Evolutionary conservation across 2,329 filamentous ascomycete species (phyloP), one percentile per base, ranked within the genome.

Genomic region (Paecilomyces fulvus): DNA sequence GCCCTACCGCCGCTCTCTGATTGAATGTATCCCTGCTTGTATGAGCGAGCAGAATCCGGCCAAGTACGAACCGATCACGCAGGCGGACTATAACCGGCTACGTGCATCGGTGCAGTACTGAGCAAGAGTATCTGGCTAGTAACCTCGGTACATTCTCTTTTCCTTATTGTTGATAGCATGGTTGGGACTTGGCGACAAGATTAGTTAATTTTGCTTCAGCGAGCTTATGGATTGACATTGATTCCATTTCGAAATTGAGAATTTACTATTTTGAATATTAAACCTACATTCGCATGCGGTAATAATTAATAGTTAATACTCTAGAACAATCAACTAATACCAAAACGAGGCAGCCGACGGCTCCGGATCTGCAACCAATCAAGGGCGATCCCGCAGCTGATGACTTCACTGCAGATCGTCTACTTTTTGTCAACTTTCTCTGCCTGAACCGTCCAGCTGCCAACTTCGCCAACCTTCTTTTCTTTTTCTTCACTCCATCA

Each of bases 21-120:
- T 85, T 53, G 78, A 82, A 61, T 81, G 79, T 60, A 71, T 83
- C 50, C 72, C 76, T 0, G 75, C 75, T 4, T 81, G 78, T 59
- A 71, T 69, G 21, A 72, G 72, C 9, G 70, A 71, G 17, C 67
- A 68, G 1, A 70, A 75, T 53, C 74, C 77, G 1, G 71, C 77
- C 43, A 81, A 78, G 64, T 83, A 83, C 61, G 74, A 76, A 54
- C 78, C 80, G 21, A 80, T 75, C 49, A 75, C 73, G 3, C 67
- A 72, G 56, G 63, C 64, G 12, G 67, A 68, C 10, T 76, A 76
- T 60, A 70, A 69, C 30, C 61, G 64, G 25, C 69, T 71, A 64
- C 66, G 72, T 43, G 66, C 68, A 5, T 65, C 66, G 8, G 63
- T 68, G 62, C 64, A 66, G 51, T 68, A 68, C 59, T 67, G 56